These are phyloP conservation scores for Aspergillus puulaauensis DNA, from an alignment of 2,329 filamentous ascomycete genomes.

Conservation along the genomic window DNA sequence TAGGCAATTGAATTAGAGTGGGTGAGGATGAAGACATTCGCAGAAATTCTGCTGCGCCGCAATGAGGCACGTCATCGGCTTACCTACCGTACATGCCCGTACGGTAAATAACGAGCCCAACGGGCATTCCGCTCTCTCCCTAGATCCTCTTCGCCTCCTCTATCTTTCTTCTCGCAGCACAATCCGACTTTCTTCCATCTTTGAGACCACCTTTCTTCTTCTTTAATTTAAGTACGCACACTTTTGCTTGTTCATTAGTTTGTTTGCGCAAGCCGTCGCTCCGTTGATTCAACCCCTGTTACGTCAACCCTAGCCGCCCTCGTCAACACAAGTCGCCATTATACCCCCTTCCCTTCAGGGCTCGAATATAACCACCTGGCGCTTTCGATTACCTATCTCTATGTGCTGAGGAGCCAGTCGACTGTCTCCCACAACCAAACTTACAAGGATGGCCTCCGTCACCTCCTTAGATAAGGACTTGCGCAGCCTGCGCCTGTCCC, in stretches of 20 bases:
- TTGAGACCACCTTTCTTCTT: background rate
- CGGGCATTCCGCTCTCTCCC: constrained; percentile 5
- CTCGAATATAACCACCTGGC: background rate
- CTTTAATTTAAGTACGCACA: background rate
- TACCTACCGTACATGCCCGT: constrained; percentile 6
- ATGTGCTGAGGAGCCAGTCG: constrained; percentile 3
- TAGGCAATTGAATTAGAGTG: background rate
- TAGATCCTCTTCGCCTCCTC: background rate
- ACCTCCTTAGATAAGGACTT: constrained; percentile 92
- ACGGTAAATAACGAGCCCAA: constrained; percentile 13
- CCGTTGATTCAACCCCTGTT: background rate
- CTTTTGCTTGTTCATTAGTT: background rate
- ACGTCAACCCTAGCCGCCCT: constrained; percentile 5
- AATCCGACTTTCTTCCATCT: background rate
- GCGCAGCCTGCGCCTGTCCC: constrained; percentile 85
- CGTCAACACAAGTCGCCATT: constrained; percentile 4
- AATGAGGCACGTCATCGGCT: constrained; percentile 12
- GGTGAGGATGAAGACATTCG: background rate
- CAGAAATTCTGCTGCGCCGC: constrained; percentile 8
- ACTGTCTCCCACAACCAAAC: background rate
- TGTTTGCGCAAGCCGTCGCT: background rate
- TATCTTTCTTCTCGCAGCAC: background rate
- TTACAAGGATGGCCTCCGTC: constrained; percentile 77
- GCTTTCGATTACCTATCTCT: background rate
- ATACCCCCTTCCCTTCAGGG: constrained; percentile 1